Conservation (phyloP, 1,284 basidiomycete species). For the Puccinia coronata region DNA sequence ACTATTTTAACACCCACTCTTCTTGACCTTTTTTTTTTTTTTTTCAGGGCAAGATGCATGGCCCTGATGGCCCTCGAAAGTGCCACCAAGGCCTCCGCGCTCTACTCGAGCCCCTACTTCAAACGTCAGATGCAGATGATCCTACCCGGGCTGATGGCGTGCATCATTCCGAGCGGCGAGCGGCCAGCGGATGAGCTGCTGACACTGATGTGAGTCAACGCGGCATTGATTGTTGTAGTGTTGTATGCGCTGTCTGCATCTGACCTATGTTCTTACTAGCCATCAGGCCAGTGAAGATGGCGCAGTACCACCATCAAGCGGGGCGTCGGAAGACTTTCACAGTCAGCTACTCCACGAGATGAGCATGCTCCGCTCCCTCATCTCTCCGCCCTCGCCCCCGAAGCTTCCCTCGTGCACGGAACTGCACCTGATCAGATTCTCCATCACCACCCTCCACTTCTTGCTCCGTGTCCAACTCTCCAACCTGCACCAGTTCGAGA, state of each 20-base stretch:
- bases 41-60: slow-evolving; percentile 12
- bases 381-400: not conserved
- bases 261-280: slow-evolving; percentile 15
- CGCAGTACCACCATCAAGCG: too few relatives aligned
- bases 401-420: not conserved
- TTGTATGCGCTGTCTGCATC: not conserved
- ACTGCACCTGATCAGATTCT: slow-evolving; percentile 17
- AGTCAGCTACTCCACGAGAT: slow-evolving; percentile 7
- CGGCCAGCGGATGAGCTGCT: not conserved
- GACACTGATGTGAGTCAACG: slow-evolving; percentile 19
- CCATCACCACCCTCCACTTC: slow-evolving; percentile 16
- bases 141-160: slow-evolving; percentile 27
- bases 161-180: slow-evolving; percentile 2
- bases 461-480: slow-evolving; percentile 12
- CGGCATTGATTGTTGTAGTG: not conserved
- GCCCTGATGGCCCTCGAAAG: slow-evolving; percentile 31
- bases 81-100: not conserved
- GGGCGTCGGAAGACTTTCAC: too few relatives aligned
- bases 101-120: slow-evolving; percentile 24
- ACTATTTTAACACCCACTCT: not conserved
- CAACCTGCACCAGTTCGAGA: slow-evolving; percentile 25
- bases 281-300: slow-evolving; percentile 20
- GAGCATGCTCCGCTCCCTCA: not conserved
- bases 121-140: slow-evolving; percentile 25
- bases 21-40: not conserved